Evolutionary conservation across 2,329 filamentous ascomycete species (phyloP), one percentile per base, ranked within the genome.

Genomic region (Clonostachys rosea): DNA sequence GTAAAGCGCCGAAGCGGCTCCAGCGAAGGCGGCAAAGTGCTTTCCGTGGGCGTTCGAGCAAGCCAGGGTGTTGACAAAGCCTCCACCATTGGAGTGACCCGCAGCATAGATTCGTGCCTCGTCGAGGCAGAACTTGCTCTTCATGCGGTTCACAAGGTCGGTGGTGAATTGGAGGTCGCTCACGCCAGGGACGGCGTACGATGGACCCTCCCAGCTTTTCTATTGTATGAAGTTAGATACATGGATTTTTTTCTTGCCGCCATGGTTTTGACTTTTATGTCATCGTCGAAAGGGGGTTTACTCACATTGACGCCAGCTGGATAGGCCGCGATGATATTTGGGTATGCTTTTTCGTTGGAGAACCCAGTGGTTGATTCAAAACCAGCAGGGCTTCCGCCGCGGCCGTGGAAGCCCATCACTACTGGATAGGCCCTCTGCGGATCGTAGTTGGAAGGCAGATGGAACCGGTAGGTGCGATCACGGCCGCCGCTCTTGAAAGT

Each of bases 341-440:
- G 44, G 56, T 69, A 71, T 48, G 69, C 46, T 36, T 65, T 47
- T 9, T 56, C 60, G 5, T 64, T 67, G 47, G 77, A 63, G 46
- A 62, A 50, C 17, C 36, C 36, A 7, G 36, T 39, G 14, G 2
- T 4, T n/a, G 7, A 7, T 18, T 39, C 14, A 18, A 39, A n/a
- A n/a, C 17, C 24, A 10, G 8, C 8, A 9, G 24, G 24, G 9
- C 8, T 30, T 30, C 24, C 24, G 24, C 5, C 6, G 24, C 24
- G 24, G 5, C 71, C 74, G 50, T 78, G 74, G 48, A 72, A 77
- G 0, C 69, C 72, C 10, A 78, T 56, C 11, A 78, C 64, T 2
- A 75, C 52, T 11, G 41, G 68, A 47, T 66, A 64, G 1, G 59
- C 52, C 17, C 54, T 57, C 30, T 56, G 56, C 8, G 56, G 18